phyloP scores from a whole-genome alignment of 768 basidiomycete species.

The Podaxis mareebaensis region DNA sequence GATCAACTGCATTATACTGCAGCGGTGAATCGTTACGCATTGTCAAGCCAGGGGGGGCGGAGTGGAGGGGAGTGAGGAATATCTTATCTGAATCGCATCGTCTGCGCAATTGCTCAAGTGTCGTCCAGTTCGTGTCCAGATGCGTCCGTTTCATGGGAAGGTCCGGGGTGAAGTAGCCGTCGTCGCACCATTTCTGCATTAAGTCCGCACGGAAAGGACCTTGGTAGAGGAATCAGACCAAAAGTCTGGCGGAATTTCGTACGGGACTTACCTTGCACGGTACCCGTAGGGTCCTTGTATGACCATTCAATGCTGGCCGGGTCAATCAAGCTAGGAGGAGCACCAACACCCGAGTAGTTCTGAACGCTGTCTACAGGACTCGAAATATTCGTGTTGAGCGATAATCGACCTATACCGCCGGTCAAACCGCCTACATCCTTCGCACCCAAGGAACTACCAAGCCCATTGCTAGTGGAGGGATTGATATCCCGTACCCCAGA shows the following conservation, averaged over 20 bases:
- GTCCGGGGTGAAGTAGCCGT: slow-evolving; percentile 83
- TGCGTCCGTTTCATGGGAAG: slow-evolving; percentile 83
- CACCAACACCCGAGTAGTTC: slow-evolving; percentile 22
- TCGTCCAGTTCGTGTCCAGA: slow-evolving; percentile 65
- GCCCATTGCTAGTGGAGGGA: neutral
- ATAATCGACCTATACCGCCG: slow-evolving; percentile 10
- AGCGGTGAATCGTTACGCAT: slow-evolving; percentile 52
- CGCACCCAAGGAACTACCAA: neutral
- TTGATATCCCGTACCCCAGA: slow-evolving; percentile 3
- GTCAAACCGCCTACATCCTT: slow-evolving; percentile 6
- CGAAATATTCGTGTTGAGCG: slow-evolving; percentile 12
- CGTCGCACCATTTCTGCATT: slow-evolving; percentile 95
- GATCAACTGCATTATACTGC: slow-evolving; percentile 37
- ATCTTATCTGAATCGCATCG: slow-evolving; percentile 56
- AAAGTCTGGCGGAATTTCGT: slow-evolving; percentile 12
- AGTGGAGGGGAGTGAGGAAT: slow-evolving; percentile 55
- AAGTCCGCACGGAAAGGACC: slow-evolving; percentile 86
- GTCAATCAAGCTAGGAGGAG: slow-evolving; percentile 53
- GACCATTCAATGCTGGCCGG: slow-evolving; percentile 77
- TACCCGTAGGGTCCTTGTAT: slow-evolving; percentile 91
- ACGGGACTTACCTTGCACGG: slow-evolving; percentile 70
- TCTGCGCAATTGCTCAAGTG: slow-evolving; percentile 59
- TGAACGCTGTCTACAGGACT: slow-evolving; percentile 9
- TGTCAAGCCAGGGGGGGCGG: slow-evolving; percentile 54
- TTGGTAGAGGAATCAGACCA: slow-evolving; percentile 29